Conservation (phyloP, 2,329 filamentous ascomycete species). For the Fonsecaea pedrosoi region DNA sequence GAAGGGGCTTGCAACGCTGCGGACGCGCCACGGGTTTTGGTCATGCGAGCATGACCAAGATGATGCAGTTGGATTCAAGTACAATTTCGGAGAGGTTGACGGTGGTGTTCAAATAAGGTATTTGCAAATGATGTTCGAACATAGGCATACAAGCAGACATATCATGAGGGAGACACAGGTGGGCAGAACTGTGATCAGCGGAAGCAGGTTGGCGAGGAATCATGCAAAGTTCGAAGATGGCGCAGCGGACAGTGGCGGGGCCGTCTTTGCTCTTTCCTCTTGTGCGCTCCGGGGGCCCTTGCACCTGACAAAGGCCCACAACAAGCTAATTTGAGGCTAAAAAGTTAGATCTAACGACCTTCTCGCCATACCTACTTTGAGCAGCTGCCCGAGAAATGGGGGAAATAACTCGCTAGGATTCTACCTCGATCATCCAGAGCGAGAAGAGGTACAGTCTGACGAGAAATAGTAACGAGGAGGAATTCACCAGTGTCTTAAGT, state of each 20-base stretch:
- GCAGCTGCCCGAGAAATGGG: too few relatives aligned
- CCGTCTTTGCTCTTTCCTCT: neutral
- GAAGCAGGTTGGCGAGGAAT: neutral
- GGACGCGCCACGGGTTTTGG: conserved; percentile 17
- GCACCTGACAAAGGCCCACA: too few relatives aligned
- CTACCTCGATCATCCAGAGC: too few relatives aligned
- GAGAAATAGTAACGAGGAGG: too few relatives aligned
- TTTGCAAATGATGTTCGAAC: neutral
- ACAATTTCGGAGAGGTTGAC: neutral
- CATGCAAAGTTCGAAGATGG: neutral
- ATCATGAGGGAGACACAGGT: too few relatives aligned
- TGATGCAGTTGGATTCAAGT: neutral
- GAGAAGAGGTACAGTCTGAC: too few relatives aligned
- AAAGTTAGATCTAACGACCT: too few relatives aligned
- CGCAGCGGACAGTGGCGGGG: neutral
- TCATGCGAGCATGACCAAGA: conserved; percentile 21
- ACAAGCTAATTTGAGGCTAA: too few relatives aligned
- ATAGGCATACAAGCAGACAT: neutral
- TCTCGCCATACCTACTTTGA: too few relatives aligned
- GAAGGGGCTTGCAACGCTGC: conserved; percentile 27
- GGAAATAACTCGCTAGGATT: too few relatives aligned
- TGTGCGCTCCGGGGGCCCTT: neutral
- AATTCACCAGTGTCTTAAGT: too few relatives aligned
- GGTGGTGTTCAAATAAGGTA: neutral
- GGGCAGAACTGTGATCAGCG: neutral